These are phyloP conservation scores for Rachicladosporium sp. DNA, from an alignment of 2,329 filamentous ascomycete species.

Conservation along the genomic window DNA sequence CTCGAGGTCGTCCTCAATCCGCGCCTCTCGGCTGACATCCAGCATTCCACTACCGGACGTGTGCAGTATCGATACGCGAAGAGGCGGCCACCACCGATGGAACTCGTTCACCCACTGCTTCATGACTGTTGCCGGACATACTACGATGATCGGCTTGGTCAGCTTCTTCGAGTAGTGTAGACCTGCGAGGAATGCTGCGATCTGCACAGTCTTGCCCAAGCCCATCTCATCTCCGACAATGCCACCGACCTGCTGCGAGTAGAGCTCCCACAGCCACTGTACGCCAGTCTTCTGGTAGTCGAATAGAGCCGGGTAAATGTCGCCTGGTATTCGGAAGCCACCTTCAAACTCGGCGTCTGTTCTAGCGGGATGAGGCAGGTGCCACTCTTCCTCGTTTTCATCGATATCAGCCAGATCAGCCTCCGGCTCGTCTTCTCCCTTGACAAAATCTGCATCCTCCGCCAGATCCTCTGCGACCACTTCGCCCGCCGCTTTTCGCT, in stretches of 20 bases:
- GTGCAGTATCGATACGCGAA: conserved; percentile 88
- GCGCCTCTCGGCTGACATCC: conserved; percentile 52
- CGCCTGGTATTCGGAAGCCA: conserved; percentile 71
- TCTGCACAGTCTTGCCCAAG: conserved; percentile 82
- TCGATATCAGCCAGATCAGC: conserved; percentile 21
- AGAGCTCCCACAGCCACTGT: conserved; percentile 89
- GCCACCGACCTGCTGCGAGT: conserved; percentile 78
- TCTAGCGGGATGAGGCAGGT: conserved; percentile 72
- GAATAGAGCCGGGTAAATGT: conserved; percentile 84
- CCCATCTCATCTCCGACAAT: conserved; percentile 99
- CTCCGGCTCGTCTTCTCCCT: conserved; percentile 17
- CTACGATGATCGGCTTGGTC: conserved; percentile 73
- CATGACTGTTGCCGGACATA: conserved; percentile 88
- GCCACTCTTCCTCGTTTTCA: conserved; percentile 53
- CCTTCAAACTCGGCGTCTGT: conserved; percentile 65
- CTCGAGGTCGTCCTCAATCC: conserved; percentile 51
- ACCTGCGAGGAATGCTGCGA: conserved; percentile 73
- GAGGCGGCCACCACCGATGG: conserved; percentile 98
- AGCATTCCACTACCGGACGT: conserved; percentile 95
- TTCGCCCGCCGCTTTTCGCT: not conserved
- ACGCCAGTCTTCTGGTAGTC: conserved; percentile 96
- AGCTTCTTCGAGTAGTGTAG: conserved; percentile 85
- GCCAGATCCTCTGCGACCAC: not conserved
- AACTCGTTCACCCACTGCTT: conserved; percentile 98
- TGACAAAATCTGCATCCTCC: not conserved